Base-by-base conservation (phyloP, 1,284 basidiomycete genomes). In the Ceraceosorus bombacis region DNA sequence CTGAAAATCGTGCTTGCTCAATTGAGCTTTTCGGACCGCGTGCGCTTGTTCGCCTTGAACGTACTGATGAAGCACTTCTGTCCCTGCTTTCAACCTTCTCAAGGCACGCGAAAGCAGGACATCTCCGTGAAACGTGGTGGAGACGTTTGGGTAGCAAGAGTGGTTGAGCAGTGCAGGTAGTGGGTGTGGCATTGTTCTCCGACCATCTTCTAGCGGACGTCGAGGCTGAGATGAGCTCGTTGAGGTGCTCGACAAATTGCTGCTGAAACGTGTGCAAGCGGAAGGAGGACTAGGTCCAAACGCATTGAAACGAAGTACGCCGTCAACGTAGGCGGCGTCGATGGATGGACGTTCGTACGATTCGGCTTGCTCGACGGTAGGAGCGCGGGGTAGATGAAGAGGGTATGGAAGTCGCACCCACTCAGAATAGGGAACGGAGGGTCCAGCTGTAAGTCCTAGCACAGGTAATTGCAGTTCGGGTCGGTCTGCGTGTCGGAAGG, bases 121-220 rank as follows among this genome's bases (percentile, higher is more conserved):
- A 51, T 76, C 69, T 58, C 72, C 73, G 40, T 76, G 68, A 54
- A 77, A 77, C 9, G 76, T 70, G 3, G 73, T 73, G 5, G 73
- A 76, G 37, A 74, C 75, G 59, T 74, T 77, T 53, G 75, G 75
- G 9, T 74, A 57, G 46, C 75, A 77, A 0, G 71, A 66, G 54
- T 77, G 75, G 65, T 77, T 77, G 50, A 77, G 64, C 40, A 77
- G 74, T 6, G 75, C 75, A 0, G 75, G 74, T 5, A 76, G 66
- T 1, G 74, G 75, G 39, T 76, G 75, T 41, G 75, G 73, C 72
- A 75, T 74, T 17, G 75, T 75, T 1, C 69, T 70, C 5, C 69
- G 64, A 3, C 58, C 59, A 49, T 49, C n/a, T 49, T 55, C 12
- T 27, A 27, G 27, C 27, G 27, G 27, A 27, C 27, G 27, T 27